Conservation (phyloP, 2,329 filamentous ascomycete species). For the Kalmusia sp. region DNA sequence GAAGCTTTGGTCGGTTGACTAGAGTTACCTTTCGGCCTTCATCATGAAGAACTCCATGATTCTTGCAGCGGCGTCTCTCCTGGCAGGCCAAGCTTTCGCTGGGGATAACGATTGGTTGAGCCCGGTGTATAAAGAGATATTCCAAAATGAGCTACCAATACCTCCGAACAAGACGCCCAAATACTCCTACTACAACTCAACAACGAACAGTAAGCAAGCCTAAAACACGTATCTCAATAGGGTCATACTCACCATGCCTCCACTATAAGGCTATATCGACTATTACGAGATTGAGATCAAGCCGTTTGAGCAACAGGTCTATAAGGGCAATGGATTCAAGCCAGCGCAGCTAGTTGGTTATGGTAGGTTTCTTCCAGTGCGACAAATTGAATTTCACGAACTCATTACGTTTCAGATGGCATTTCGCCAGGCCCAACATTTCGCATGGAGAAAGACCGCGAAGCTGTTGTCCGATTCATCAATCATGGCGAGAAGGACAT, state of each 20-base stretch:
- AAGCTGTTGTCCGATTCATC: constrained; percentile 62
- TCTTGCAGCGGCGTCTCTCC: constrained; percentile 20
- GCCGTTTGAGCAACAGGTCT: constrained; percentile 53
- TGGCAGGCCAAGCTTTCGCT: constrained; percentile 23
- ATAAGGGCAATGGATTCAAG: constrained; percentile 46
- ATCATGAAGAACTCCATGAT: constrained; percentile 23
- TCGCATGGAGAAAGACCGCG: constrained; percentile 55
- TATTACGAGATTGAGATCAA: constrained; percentile 57
- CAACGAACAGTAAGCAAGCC: too few relatives aligned
- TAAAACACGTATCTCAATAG: too few relatives aligned
- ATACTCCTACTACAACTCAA: constrained; percentile 43
- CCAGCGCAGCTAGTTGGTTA: constrained; percentile 58
- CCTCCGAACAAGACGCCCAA: constrained; percentile 52
- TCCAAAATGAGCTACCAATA: constrained; percentile 52
- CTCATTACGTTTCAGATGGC: constrained; percentile 46
- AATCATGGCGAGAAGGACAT: constrained; percentile 58
- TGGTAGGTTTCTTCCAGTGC: constrained; percentile 20
- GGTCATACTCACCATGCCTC: too few relatives aligned
- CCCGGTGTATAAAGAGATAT: constrained; percentile 48
- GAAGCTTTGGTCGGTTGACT: background rate
- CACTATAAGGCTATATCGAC: constrained; percentile 52
- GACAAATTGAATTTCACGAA: background rate
- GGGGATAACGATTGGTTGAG: constrained; percentile 35
- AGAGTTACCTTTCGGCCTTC: constrained; percentile 3
- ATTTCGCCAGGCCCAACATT: constrained; percentile 64